Evolutionary conservation across 129 eudicot genomes (phyloP).

Genomic region (Logfia minima): DNA sequence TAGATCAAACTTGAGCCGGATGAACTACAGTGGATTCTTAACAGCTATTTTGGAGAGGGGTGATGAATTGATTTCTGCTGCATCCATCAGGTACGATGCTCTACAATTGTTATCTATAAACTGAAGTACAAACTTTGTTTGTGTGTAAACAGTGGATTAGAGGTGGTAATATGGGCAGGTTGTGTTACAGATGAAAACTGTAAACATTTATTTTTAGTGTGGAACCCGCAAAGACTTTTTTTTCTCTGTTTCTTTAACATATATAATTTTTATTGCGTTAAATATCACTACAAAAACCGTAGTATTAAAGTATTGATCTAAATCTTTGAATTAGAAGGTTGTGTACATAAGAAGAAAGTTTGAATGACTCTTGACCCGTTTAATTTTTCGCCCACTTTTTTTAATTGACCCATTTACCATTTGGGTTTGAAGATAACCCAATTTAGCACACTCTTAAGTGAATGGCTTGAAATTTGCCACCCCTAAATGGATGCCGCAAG

Average conservation of each 20-base stretch:
- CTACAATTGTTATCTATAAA: not conserved
- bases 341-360: not conserved
- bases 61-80: slow-evolving; percentile 89
- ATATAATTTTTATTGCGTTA: not conserved
- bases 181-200: not conserved
- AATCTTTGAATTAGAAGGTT: not conserved
- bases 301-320: not conserved
- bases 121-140: not conserved
- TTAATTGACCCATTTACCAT: not conserved
- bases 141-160: not conserved
- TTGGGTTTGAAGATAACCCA: not conserved
- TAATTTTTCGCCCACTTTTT: not conserved
- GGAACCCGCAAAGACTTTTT: not conserved
- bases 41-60: slow-evolving; percentile 83
- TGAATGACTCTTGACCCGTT: not conserved
- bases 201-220: not conserved
- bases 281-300: not conserved
- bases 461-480: not conserved
- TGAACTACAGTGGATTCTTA: slow-evolving; percentile 78
- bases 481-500: not conserved
- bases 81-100: slow-evolving; percentile 77
- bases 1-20: slow-evolving; percentile 81
- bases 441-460: not conserved
- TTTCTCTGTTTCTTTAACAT: too few species aligned
- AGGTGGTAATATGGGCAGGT: not conserved